phyloP scores from a whole-genome alignment of 2,329 filamentous ascomycete genomes.

The Cyclaneusma minus region DNA sequence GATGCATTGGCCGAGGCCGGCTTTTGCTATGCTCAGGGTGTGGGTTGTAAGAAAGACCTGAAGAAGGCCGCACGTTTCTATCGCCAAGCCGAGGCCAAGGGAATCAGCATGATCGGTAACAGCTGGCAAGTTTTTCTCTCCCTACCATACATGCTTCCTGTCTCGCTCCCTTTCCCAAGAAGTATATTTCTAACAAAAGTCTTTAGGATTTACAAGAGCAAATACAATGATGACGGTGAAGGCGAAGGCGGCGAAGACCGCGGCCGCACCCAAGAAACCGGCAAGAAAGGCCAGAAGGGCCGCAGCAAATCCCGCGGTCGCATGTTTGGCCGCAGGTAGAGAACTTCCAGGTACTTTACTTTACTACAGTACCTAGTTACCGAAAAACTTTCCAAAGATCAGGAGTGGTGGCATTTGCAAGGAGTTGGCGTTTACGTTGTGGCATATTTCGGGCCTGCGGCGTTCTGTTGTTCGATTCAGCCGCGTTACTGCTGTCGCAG shows the following conservation, averaged over 20 bases:
- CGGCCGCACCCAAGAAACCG: constrained; percentile 10
- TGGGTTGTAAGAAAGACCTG: constrained; percentile 90
- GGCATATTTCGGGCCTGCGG: no score
- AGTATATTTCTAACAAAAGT: constrained; percentile 5
- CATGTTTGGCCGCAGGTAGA: no score
- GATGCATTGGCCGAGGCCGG: constrained; percentile 90
- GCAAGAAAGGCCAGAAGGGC: constrained; percentile 9
- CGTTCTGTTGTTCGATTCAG: no score
- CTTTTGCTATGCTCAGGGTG: constrained; percentile 87
- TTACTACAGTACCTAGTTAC: no score
- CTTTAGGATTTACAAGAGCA: constrained; percentile 84
- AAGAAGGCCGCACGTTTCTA: constrained; percentile 91
- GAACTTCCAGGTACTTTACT: no score
- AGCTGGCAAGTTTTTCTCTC: constrained; percentile 59
- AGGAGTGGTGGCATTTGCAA: no score
- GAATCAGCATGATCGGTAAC: constrained; percentile 95
- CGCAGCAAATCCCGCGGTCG: no score
- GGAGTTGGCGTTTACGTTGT: no score
- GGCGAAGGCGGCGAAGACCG: constrained; percentile 16
- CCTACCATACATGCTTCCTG: constrained; percentile 1
- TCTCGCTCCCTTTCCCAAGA: constrained; percentile 1
- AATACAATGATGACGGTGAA: constrained; percentile 58
- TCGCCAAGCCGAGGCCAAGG: constrained; percentile 77
- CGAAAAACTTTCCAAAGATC: no score
- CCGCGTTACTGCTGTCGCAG: no score